Evolutionary conservation across 176 grass and related monocot species (phyloP), one percentile per base, ranked within the genome.

Genomic region (Oryza meridionalis): DNA sequence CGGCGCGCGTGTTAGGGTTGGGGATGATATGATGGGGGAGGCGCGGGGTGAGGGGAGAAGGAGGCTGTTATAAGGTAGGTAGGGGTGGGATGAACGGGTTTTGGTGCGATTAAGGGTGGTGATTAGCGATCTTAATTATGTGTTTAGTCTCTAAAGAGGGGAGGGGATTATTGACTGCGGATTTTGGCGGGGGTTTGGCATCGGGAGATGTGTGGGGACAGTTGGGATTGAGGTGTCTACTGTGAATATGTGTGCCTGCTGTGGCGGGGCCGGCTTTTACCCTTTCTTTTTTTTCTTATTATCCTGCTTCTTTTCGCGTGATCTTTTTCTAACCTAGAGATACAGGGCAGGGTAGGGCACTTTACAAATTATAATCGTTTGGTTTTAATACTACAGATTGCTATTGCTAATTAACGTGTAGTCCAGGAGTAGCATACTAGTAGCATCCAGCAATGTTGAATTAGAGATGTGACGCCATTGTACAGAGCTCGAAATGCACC

Each of bases 41-140:
- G 70, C 35, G 69, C 66, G 26, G 15, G 38, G 9, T 8, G 4
- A 1, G 38, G 72, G 49, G 61, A 53, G 68, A 47, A n/a, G n/a
- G 14, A 62, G 10, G 76, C 58, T 59, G 67, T 80, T 91, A 86
- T 91, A 88, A 74, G 70, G 78, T 81, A 19, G 37, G 78, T 47
- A 62, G 11, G 33, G 75, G 27, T 9, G 63, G 35, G 21, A 62
- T 62, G 24, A 62, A 8, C 58, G 58, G n/a, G 4, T 44, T 61
- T 16, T 12, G 37, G 10, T 33, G 14, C 9, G 58, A 22, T 59
- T 61, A 58, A 67, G 31, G 55, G 33, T 31, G 32, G 86, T 44
- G 72, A 78, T 88, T 88, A 77, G 69, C 19, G 70, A 19, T 22
- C 11, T 13, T 13, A 3, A 12, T 2, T 13, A 2, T 12, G 11